Evolutionary conservation across 2,329 filamentous ascomycete genomes (phyloP), one percentile per base, ranked within the genome.

Genomic region (Claviceps spartinae): DNA sequence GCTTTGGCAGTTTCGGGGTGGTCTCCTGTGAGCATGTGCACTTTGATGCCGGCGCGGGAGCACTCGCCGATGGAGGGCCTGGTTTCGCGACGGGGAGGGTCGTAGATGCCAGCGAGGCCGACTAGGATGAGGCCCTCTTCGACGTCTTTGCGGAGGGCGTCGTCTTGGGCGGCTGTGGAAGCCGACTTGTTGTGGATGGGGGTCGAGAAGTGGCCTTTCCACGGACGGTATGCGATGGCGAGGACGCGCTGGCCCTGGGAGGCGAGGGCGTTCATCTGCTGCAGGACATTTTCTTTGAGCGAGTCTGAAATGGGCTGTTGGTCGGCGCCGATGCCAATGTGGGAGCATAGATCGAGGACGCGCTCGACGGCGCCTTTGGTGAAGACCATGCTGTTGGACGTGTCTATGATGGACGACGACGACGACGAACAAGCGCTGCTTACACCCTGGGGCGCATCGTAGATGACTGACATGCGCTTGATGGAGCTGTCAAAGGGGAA

Each of bases 21-120:
- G 60, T 93, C 87, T 53, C 87, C 87, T 22, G 87, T 93, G 36
- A 91, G 75, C 86, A 91, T 90, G 68, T 89, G 85, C 6, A 90
- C 86, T 56, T 77, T 78, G 63, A 90, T 88, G 48, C 86, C 86
- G 26, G 86, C 86, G 46, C 75, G 75, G 51, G 84, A 79, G 61
- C 85, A 88, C 61, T 84, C 77, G 22, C 72, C 72, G 53, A 90
- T 86, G 6, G 86, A 82, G 1, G 74, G 76, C 22, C 83, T 85
- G 0, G 88, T 89, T 68, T 94, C 88, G 2, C 81, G 79, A 1
- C 88, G 86, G 52, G 88, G 88, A 3, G 88, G 88, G 59, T 95
- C 88, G 63, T 93, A 91, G 56, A 95, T 84, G 52, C 88, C 88
- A 48, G 86, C 83, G 9, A 95, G 76, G n/a, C 89, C 90, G 14